These are phyloP conservation scores for Boletellus sp. DNA, from an alignment of 768 basidiomycete species.

Conservation along the genomic window DNA sequence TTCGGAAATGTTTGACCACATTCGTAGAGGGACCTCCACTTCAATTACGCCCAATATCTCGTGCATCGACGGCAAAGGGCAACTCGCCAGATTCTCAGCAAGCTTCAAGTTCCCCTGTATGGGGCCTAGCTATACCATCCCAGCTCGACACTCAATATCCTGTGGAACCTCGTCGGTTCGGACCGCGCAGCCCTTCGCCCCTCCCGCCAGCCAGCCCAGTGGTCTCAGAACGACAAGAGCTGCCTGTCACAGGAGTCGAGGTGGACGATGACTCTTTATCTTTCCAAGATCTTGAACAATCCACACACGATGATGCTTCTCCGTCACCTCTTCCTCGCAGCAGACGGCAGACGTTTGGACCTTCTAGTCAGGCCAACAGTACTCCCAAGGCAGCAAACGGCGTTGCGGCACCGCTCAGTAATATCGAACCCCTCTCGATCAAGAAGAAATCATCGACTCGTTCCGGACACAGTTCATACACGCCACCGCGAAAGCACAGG, in stretches of 20 bases:
- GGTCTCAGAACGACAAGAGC: constrained; percentile 20
- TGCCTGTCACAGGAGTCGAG: constrained; percentile 47
- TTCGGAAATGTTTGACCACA: constrained; percentile 1
- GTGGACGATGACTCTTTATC: constrained; percentile 37
- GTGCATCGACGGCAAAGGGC: constrained; percentile 42
- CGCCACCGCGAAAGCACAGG: constrained; percentile 38
- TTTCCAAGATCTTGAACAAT: constrained; percentile 25
- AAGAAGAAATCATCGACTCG: constrained; percentile 77
- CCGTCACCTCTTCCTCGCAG: constrained; percentile 64
- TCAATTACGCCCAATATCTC: constrained; percentile 52
- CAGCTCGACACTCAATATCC: constrained; percentile 47
- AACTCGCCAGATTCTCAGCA: constrained; percentile 45
- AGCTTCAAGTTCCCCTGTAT: constrained; percentile 40
- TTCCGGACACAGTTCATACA: constrained; percentile 36
- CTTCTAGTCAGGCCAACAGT: constrained; percentile 47
- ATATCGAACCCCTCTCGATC: constrained; percentile 76
- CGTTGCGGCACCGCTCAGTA: constrained; percentile 35
- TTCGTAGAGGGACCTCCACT: constrained; percentile 57
- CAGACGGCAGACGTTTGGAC: constrained; percentile 64
- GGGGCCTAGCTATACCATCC: constrained; percentile 26
- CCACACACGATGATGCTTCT: constrained; percentile 29
- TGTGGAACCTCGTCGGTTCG: constrained; percentile 60
- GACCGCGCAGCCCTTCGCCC: constrained; percentile 75
- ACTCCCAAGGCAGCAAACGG: constrained; percentile 45
- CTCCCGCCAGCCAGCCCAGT: constrained; percentile 49